phyloP scores from a whole-genome alignment of 495 filamentous ascomycete genomes.

The Trichoderma orchidacearum region DNA sequence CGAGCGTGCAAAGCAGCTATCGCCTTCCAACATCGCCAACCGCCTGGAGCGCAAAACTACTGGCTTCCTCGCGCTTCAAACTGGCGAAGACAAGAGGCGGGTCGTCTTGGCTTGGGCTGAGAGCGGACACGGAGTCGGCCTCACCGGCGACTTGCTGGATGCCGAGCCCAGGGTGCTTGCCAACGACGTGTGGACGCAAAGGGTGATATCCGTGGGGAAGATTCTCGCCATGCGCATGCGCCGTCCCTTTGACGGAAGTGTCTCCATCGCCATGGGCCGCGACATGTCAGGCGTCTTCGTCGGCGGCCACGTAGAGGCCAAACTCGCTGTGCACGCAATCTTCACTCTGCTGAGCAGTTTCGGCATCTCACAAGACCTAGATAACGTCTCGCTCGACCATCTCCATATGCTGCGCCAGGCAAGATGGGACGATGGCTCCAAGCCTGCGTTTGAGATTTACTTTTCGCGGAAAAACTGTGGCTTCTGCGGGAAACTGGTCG shows the following conservation, averaged over 20 bases:
- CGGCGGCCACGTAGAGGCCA: neutral
- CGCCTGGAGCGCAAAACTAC: neutral
- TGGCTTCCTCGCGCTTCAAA: neutral
- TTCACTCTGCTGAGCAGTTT: neutral
- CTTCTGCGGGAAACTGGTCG: neutral
- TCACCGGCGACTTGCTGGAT: neutral
- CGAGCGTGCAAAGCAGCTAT: neutral
- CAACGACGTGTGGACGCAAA: neutral
- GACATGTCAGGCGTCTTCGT: neutral
- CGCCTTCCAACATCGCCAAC: neutral
- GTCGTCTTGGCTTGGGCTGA: neutral
- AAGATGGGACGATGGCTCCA: neutral
- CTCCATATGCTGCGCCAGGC: neutral
- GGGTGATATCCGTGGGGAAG: neutral
- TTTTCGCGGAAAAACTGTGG: constrained; percentile 1
- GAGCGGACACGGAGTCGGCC: neutral
- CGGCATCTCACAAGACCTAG: neutral
- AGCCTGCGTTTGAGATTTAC: constrained; percentile 2
- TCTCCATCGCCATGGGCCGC: neutral
- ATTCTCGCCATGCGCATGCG: neutral
- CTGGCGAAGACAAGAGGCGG: neutral
- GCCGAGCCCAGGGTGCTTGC: neutral
- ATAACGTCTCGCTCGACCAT: neutral
- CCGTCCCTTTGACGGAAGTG: neutral
- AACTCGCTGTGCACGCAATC: neutral